A percentile compares a stretch with the other conserved stretches of the same genome.
These are phyloP conservation scores for Leccinum rimulosum DNA, from an alignment of 768 basidiomycete species.

Conservation along the genomic window DNA sequence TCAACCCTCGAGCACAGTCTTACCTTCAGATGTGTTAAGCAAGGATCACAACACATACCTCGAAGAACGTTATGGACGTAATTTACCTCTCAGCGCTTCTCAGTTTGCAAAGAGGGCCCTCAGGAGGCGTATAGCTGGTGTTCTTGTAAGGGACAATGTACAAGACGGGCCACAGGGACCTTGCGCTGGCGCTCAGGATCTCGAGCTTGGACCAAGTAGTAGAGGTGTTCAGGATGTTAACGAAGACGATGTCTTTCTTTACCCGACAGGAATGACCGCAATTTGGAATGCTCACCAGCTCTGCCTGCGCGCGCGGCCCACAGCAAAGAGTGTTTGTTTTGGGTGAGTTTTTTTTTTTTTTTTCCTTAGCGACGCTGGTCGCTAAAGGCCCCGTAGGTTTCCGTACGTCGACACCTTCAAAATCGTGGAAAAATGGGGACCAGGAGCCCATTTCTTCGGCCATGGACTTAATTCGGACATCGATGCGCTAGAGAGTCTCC, in stretches of 20 bases:
- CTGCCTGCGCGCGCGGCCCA: constrained; percentile 45
- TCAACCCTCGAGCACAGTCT: constrained; percentile 7
- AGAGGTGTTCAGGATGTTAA: constrained; percentile 67
- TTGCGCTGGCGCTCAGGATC: constrained; percentile 44
- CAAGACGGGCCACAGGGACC: constrained; percentile 34
- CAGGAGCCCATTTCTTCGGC: constrained; percentile 88
- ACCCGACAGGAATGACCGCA: constrained; percentile 87
- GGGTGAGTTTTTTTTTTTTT: constrained; percentile 57
- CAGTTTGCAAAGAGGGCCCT: constrained; percentile 83
- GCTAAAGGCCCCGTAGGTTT: constrained; percentile 52
- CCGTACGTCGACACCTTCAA: constrained; percentile 96
- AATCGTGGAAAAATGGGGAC: constrained; percentile 93
- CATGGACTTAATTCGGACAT: constrained; percentile 75
- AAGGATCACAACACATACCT: constrained; percentile 72
- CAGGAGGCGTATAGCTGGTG: constrained; percentile 86
- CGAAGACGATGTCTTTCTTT: constrained; percentile 89
- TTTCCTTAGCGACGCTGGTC: neutral
- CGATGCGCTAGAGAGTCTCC: constrained; percentile 62
- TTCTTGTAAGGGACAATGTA: constrained; percentile 59
- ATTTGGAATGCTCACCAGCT: constrained; percentile 91
- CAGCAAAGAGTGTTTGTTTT: constrained; percentile 87
- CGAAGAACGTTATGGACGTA: constrained; percentile 94
- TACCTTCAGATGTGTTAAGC: constrained; percentile 46
- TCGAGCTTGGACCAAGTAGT: constrained; percentile 57
- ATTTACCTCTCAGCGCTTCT: constrained; percentile 71